Evolutionary conservation across 2,329 filamentous ascomycete species (phyloP).

Genomic region (Penicillium sp.): DNA sequence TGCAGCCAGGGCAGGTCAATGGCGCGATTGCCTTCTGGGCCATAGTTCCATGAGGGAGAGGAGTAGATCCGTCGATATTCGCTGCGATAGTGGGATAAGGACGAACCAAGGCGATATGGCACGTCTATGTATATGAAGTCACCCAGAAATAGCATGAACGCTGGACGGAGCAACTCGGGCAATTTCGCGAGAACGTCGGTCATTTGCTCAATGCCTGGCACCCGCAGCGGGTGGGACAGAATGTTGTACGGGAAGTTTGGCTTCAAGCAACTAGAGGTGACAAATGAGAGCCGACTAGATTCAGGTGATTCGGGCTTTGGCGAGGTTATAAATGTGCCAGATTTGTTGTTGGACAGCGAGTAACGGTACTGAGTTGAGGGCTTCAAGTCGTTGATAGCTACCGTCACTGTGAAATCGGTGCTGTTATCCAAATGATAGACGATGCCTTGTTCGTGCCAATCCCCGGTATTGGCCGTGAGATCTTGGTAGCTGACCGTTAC

Average conservation of each 20-base stretch:
- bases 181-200: conserved; percentile 71
- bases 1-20: conserved; percentile 87
- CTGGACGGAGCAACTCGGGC: conserved; percentile 52
- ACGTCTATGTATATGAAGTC: conserved; percentile 68
- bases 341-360: conserved; percentile 81
- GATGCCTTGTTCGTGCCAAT: conserved; percentile 68
- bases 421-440: conserved; percentile 68
- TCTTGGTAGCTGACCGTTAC: conserved; percentile 67
- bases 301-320: conserved; percentile 67
- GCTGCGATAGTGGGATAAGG: conserved; percentile 75
- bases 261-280: conserved; percentile 91
- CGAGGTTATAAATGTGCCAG: conserved; percentile 77
- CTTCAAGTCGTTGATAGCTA: conserved; percentile 67
- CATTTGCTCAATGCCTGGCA: conserved; percentile 78
- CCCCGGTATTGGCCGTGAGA: conserved; percentile 29
- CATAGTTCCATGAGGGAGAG: conserved; percentile 77
- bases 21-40: conserved; percentile 65
- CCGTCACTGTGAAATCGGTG: conserved; percentile 78
- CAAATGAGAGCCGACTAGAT: conserved; percentile 78
- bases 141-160: conserved; percentile 63
- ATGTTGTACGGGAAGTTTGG: conserved; percentile 87
- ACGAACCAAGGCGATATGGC: conserved; percentile 73
- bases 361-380: conserved; percentile 81
- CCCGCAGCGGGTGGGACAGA: conserved; percentile 76
- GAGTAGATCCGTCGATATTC: conserved; percentile 96